Conservation (phyloP, 192 early-diverging fungal genomes). For the Geranomyces michiganensis region DNA sequence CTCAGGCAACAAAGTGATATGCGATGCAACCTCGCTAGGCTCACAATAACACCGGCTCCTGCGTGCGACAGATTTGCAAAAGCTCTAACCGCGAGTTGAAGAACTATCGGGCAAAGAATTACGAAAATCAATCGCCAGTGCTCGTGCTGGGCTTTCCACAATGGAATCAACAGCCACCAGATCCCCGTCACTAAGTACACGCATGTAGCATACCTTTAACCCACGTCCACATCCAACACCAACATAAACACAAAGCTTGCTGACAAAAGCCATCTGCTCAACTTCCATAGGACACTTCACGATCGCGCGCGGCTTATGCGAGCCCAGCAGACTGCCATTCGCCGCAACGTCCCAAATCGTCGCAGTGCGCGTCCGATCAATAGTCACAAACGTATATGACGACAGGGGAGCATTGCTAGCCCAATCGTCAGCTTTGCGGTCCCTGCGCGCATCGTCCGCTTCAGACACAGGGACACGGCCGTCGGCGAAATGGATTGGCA, state of each 20-base stretch:
- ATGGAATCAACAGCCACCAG: too few species aligned
- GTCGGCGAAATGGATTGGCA: conserved; percentile 37
- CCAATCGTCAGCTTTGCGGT: background rate
- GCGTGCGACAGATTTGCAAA: conserved; percentile 33
- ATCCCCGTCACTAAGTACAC: too few species aligned
- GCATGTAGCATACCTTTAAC: conserved; percentile 9
- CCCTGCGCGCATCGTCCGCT: background rate
- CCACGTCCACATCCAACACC: conserved; percentile 17
- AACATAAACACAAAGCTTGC: conserved; percentile 15
- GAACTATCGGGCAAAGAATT: conserved; percentile 32
- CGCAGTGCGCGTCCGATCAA: conserved; percentile 39
- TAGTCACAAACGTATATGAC: conserved; percentile 39
- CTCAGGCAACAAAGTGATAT: too few species aligned
- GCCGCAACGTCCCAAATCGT: conserved; percentile 45
- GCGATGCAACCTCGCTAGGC: background rate
- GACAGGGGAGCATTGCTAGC: background rate
- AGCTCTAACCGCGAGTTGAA: conserved; percentile 53
- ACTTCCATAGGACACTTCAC: conserved; percentile 16
- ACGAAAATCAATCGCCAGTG: background rate
- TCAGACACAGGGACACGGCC: conserved; percentile 8
- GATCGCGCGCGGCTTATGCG: conserved; percentile 23
- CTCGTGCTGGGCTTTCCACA: too few species aligned
- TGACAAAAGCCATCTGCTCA: conserved; percentile 13
- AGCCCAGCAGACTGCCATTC: background rate
- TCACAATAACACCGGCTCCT: conserved; percentile 42